Evolutionary conservation across 805 yeast genomes (phyloP).

Genomic region (Kuraishia ogatae): DNA sequence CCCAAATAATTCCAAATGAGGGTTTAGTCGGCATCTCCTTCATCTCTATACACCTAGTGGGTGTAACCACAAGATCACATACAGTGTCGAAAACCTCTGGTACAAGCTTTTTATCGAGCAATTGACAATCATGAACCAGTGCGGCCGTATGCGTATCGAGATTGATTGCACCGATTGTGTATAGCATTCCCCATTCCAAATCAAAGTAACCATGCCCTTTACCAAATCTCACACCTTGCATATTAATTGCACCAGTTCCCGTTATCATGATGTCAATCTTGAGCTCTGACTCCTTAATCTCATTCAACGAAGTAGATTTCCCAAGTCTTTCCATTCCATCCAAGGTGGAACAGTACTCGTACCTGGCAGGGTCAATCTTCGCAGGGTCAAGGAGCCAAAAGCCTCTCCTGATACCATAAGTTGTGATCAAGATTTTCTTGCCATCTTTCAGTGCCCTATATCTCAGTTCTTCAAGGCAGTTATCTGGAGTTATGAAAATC

Average conservation of each 20-base stretch:
- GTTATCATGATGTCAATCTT: constrained; percentile 19
- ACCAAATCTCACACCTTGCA: constrained; percentile 20
- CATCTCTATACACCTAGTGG: constrained; percentile 11
- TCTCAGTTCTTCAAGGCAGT: constrained; percentile 19
- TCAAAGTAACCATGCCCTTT: constrained; percentile 24
- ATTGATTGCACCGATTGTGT: constrained; percentile 15
- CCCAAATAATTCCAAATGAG: constrained; percentile 20
- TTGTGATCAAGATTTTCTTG: constrained; percentile 19
- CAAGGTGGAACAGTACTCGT: constrained; percentile 18
- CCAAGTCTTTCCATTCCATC: constrained; percentile 22
- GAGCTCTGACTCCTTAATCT: constrained; percentile 9
- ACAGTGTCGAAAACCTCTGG: constrained; percentile 23
- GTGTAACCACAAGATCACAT: constrained; percentile 21
- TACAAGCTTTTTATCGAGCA: constrained; percentile 15
- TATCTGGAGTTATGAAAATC: constrained; percentile 21
- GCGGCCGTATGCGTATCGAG: constrained; percentile 17
- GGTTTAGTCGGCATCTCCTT: constrained; percentile 13
- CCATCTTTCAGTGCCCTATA: constrained; percentile 15
- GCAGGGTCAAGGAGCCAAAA: constrained; percentile 17
- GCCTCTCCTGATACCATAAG: constrained; percentile 21
- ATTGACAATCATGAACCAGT: constrained; percentile 22
- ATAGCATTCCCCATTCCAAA: constrained; percentile 23
- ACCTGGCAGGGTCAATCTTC: constrained; percentile 11
- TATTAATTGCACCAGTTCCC: constrained; percentile 23
- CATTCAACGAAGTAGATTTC: constrained; percentile 10